A percentile compares a stretch with the other conserved stretches of the same genome.
These are phyloP conservation scores for Xylariaceae sp. DNA, from an alignment of 2,329 filamentous ascomycete species.

Conservation along the genomic window DNA sequence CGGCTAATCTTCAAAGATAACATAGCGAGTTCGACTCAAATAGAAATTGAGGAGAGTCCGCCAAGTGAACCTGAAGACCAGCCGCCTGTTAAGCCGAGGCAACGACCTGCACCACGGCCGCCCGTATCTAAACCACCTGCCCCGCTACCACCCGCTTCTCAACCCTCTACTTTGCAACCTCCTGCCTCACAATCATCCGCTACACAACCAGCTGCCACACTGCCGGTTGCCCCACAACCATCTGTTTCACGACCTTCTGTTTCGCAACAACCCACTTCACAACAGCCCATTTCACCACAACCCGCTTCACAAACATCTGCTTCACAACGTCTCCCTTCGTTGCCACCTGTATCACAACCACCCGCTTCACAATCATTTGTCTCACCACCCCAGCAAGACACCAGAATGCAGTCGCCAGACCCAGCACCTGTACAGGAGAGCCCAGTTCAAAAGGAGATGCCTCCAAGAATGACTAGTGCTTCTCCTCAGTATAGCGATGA, in stretches of 20 bases:
- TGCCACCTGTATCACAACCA: not conserved
- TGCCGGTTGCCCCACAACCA: not conserved
- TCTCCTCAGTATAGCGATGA: slow-evolving; percentile 8
- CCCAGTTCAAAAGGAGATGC: not conserved
- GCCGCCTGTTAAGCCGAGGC: slow-evolving; percentile 9
- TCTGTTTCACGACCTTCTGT: not conserved
- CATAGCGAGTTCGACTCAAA: slow-evolving; percentile 29
- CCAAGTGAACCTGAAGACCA: slow-evolving; percentile 25
- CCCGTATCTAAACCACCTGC: not conserved
- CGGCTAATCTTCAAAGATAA: slow-evolving; percentile 33
- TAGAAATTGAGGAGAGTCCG: slow-evolving; percentile 30
- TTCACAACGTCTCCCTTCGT: not conserved
- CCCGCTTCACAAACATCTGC: not conserved
- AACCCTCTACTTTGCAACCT: not conserved
- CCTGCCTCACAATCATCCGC: not conserved
- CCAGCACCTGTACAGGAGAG: slow-evolving; percentile 1
- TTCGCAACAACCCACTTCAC: not conserved
- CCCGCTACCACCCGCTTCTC: not conserved
- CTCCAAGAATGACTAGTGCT: not conserved
- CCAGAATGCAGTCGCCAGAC: not conserved
- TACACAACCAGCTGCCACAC: not conserved
- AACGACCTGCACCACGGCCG: not conserved
- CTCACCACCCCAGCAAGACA: slow-evolving; percentile 20
- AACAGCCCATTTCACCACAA: not conserved
- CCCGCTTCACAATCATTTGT: not conserved